phyloP scores from a whole-genome alignment of 2,329 filamentous ascomycete species.

The Zasmidium citrigriseum region DNA sequence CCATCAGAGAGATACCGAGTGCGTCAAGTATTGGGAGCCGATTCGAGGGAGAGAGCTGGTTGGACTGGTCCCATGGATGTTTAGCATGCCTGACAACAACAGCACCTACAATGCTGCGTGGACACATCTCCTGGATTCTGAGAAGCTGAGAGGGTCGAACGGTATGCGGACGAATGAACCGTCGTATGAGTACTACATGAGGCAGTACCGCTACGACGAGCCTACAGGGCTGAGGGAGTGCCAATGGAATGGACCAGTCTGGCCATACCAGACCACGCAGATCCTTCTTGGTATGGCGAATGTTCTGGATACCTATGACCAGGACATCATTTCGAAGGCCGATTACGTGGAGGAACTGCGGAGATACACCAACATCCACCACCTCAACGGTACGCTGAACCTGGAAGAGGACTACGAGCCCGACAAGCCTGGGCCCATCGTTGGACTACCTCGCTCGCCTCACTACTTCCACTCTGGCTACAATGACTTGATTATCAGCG shows the following conservation, averaged over 20 bases:
- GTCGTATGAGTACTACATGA: conserved; percentile 49
- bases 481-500: conserved; percentile 44
- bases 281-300: conserved; percentile 44
- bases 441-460: conserved; percentile 44
- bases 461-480: conserved; percentile 52
- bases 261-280: conserved; percentile 49
- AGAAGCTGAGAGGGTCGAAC: conserved; percentile 36
- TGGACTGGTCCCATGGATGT: conserved; percentile 47
- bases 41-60: conserved; percentile 48
- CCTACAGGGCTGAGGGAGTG: conserved; percentile 41
- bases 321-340: conserved; percentile 29
- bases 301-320: conserved; percentile 44
- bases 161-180: conserved; percentile 48
- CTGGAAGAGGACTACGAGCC: conserved; percentile 49
- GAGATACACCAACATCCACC: conserved; percentile 45
- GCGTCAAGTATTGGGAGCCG: conserved; percentile 42
- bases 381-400: conserved; percentile 37
- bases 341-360: conserved; percentile 42
- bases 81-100: conserved; percentile 44
- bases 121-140: conserved; percentile 39
- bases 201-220: conserved; percentile 41
- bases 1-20: conserved; percentile 40
- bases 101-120: conserved; percentile 40
- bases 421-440: conserved; percentile 43
- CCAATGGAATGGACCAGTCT: conserved; percentile 49